phyloP scores from a whole-genome alignment of 2,329 filamentous ascomycete species.

The Monilinia aucupariae region DNA sequence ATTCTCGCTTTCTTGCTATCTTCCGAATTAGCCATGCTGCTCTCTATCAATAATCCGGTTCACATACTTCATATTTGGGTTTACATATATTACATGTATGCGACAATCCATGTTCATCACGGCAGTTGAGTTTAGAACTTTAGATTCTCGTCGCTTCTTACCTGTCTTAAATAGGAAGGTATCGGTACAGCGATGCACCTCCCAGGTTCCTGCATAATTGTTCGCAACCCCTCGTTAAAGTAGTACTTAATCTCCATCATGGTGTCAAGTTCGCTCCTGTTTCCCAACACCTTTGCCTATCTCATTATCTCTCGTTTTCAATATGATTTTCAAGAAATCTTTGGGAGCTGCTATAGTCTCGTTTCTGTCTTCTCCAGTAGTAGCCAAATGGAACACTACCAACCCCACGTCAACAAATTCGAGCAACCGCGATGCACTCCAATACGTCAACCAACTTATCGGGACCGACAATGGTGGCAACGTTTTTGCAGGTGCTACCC shows the following conservation, averaged over 20 bases:
- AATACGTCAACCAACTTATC: constrained; percentile 46
- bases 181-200: constrained; percentile 3
- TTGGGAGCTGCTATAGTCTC: neutral
- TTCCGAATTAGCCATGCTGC: neutral
- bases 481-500: constrained; percentile 50
- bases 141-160: neutral
- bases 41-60: neutral
- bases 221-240: neutral
- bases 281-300: neutral
- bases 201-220: neutral
- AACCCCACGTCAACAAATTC: neutral
- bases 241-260: neutral
- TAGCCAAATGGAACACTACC: constrained; percentile 6
- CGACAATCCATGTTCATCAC: neutral
- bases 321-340: neutral
- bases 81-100: neutral
- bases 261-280: neutral
- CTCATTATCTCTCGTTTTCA: neutral
- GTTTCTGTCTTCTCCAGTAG: neutral
- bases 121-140: neutral
- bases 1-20: neutral
- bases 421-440: constrained; percentile 24
- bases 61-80: neutral
- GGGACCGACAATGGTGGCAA: constrained; percentile 47
- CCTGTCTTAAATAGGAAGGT: constrained; percentile 6